Percentiles rank a stretch among this genome's conserved stretches.
Evolutionary conservation across 106 monocot species (phyloP).

Genomic region (Dactylorhiza incarnata): DNA sequence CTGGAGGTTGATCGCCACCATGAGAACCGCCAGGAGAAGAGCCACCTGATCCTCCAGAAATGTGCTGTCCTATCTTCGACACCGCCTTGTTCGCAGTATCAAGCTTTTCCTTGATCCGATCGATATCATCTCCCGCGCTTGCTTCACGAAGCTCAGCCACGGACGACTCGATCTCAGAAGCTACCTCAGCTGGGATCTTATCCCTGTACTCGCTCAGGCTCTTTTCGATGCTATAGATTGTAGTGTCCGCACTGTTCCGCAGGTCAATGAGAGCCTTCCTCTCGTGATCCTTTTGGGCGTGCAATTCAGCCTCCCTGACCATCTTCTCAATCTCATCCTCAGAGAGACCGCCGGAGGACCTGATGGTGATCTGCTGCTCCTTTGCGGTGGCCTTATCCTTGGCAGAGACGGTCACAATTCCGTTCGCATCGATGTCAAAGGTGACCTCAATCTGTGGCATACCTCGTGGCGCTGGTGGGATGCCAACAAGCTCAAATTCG

Average conservation of each 20-base stretch:
- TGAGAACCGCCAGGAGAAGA: constrained; percentile 21
- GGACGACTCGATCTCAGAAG: constrained; percentile 45
- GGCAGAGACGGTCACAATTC: constrained; percentile 59
- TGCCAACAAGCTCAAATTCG: constrained; percentile 57
- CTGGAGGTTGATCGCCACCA: constrained; percentile 31
- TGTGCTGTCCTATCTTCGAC: constrained; percentile 59
- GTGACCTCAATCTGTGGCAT: constrained; percentile 68
- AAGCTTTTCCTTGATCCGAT: constrained; percentile 41
- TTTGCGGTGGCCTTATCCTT: constrained; percentile 67
- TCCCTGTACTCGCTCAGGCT: constrained; percentile 59
- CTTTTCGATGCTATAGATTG: constrained; percentile 61
- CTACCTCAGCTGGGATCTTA: constrained; percentile 55
- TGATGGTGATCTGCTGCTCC: constrained; percentile 64
- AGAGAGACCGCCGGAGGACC: constrained; percentile 57
- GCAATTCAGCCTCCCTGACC: constrained; percentile 61
- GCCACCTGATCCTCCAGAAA: constrained; percentile 33
- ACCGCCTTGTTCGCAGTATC: constrained; percentile 51
- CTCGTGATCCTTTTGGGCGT: constrained; percentile 55
- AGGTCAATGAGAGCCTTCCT: constrained; percentile 55
- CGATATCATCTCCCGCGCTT: constrained; percentile 34
- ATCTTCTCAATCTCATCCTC: constrained; percentile 67
- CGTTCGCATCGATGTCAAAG: constrained; percentile 70
- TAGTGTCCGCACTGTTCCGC: constrained; percentile 44
- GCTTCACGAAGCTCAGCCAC: constrained; percentile 43
- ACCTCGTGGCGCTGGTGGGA: constrained; percentile 61